Evolutionary conservation across 352 stramenopile genomes (phyloP), one percentile per base, ranked within the genome.

Genomic region (Phytopythium aichiense): DNA sequence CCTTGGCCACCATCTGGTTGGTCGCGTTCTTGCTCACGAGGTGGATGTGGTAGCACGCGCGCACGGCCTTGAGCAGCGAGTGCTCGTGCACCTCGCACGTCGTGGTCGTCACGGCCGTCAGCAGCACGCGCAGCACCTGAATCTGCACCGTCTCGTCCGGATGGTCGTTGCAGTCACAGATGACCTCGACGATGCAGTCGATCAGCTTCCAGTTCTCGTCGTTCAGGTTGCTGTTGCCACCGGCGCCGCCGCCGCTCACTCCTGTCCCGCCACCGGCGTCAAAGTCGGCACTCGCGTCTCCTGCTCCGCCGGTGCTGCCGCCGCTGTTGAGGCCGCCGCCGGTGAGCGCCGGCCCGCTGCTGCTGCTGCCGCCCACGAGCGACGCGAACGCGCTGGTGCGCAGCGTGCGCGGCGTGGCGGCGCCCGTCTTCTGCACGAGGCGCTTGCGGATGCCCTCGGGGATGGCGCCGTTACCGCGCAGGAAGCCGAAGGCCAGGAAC

Each of bases 1-100:
- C 97, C 72, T 98, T 97, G n/a, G 97, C 97, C 5, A 98, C 98
- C 7, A 90, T 99, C 63, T 98, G 91, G 72, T 99, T 99, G 8
- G 96, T 93, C 23, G 73, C 71, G 56, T 87, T 98, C 56, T 94
- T 89, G 58, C 86, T 91, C 59, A 96, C 84, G 25, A 99, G 73
- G 63, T 98, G 97, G 38, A 99, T 95, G 63, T 99, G 96, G 72
- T 98, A 99, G 60, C 96, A 95, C 2, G 97, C 90, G 33, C 96
- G 79, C 63, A 99, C 93, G 12, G 97, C 88, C 67, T 97, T 85
- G 15, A 99, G 79, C n/a, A 99, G 77, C 57, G 79, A 91, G 52
- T 95, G 87, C 65, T 97, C 90, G 65, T 98, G 92, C 16, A 98
- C 88, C 68, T 94, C 79, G 68, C 89, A 96, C 42, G 86, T 95